Evolutionary conservation across 768 basidiomycete genomes (phyloP), one percentile per base, ranked within the genome.

Genomic region (Panaeolus cyanescens): DNA sequence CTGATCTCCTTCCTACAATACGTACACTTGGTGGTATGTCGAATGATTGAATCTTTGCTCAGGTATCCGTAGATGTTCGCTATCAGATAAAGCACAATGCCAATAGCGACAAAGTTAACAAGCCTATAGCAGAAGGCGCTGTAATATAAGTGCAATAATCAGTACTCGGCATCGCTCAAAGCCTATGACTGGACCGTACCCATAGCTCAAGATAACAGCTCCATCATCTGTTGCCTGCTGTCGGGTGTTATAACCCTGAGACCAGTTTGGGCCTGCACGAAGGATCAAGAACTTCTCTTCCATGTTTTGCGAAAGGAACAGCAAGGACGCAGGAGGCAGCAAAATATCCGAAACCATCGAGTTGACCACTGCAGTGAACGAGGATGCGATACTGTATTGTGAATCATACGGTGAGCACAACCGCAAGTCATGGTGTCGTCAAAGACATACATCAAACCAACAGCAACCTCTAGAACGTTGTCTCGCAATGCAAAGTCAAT

Each of bases 391-490:
- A 58, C 71, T 74, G 54, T 9, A 31, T n/a, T n/a, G n/a, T n/a
- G 25, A 22, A 3, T 10, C 32, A 54, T n/a, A n/a, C 31, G 22
- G 33, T 56, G 6, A 36, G 15, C 20, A n/a, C 20, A 31, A 56
- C 5, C 0, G 2, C 17, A 15, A 36, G 9, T 22, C 8, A 56
- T 19, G 4, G 36, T 1, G 17, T 25, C 22, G 22, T 2, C 33
- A 5, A 17, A 37, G 61, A 68, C 72, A 22, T 55, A 75, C 75
- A 81, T 79, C 7, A 82, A 65, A 74, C 80, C 80, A 42, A 81
- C 72, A 12, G 80, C 78, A 33, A 82, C 78, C 64, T 82, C 80
- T 3, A 82, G 70, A 9, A 82, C 80, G 65, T 77, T 80, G 56
- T 82, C 80, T 8, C 80, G 66, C 33, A 77, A 63, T 19, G 74